Percentiles rank a stretch among this genome's conserved stretches.
phyloP scores from a whole-genome alignment of 2,329 filamentous ascomycete species.

The Trichophaea hybrida region DNA sequence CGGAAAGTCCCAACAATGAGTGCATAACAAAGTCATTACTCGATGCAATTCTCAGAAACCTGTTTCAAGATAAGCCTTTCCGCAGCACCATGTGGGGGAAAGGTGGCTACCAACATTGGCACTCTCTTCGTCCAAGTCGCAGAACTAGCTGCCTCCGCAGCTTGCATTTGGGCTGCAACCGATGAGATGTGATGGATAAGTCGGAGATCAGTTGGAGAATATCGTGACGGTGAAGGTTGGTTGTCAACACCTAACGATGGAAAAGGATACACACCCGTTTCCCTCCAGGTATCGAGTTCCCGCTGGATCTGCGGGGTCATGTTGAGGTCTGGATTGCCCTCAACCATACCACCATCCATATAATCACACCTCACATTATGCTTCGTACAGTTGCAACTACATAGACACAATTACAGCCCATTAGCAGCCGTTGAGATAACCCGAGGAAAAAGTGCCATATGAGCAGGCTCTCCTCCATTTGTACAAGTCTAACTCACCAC shows the following conservation, averaged over 20 bases:
- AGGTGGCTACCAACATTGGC: constrained; percentile 54
- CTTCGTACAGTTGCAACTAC: constrained; percentile 92
- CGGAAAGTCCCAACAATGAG: constrained; percentile 81
- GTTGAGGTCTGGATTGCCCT: constrained; percentile 50
- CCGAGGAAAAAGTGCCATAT: constrained; percentile 9
- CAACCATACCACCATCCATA: constrained; percentile 41
- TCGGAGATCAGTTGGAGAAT: constrained; percentile 64
- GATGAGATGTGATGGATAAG: constrained; percentile 82
- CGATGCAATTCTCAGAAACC: constrained; percentile 56
- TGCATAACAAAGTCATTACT: constrained; percentile 86
- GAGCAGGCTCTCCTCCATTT: constrained; percentile 5
- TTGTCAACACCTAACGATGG: constrained; percentile 65
- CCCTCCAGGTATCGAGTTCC: constrained; percentile 68
- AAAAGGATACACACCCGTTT: constrained; percentile 73
- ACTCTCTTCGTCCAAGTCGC: constrained; percentile 89
- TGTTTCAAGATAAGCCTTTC: constrained; percentile 28
- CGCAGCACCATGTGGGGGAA: not conserved
- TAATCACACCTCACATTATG: constrained; percentile 98
- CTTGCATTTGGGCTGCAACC: constrained; percentile 68
- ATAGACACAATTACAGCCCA: not conserved
- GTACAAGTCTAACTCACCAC: constrained; percentile 48
- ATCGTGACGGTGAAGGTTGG: constrained; percentile 55
- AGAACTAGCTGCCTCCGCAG: constrained; percentile 63
- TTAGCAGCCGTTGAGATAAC: constrained; percentile 1
- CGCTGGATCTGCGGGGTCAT: constrained; percentile 78